Conservation (phyloP, 805 yeast genomes). For the Suhomyces emberorum region DNA sequence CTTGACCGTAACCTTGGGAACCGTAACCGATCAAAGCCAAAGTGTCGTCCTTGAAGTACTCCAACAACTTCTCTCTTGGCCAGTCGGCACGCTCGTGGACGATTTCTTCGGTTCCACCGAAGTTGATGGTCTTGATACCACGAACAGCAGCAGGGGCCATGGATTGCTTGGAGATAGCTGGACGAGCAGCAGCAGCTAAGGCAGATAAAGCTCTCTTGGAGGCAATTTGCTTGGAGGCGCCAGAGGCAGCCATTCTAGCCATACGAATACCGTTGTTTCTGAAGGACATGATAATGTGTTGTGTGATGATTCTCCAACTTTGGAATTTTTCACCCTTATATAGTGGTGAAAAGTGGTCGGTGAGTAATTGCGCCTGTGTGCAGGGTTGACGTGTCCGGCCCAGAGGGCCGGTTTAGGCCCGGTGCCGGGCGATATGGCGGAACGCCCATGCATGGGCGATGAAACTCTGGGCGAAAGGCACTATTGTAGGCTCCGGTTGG, state of each 20-base stretch:
- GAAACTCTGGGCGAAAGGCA: no score
- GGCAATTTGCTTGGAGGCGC: conserved; percentile 42
- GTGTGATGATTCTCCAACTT: neutral
- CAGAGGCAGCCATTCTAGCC: conserved; percentile 46
- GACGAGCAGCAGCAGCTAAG: conserved; percentile 45
- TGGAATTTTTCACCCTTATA: conserved; percentile 2
- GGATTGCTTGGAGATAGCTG: conserved; percentile 38
- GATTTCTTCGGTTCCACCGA: conserved; percentile 90
- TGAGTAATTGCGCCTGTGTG: conserved; percentile 3
- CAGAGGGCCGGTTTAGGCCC: no score
- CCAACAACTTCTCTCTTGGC: conserved; percentile 95
- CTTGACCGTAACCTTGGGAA: conserved; percentile 99
- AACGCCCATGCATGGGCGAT: no score
- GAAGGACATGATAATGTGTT: conserved; percentile 32
- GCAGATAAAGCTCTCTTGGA: conserved; percentile 67
- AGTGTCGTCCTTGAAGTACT: conserved; percentile 97
- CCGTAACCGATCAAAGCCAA: conserved; percentile 98
- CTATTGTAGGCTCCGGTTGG: no score
- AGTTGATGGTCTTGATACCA: conserved; percentile 95
- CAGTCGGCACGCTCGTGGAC: conserved; percentile 99
- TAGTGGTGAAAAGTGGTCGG: conserved; percentile 5
- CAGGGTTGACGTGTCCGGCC: neutral
- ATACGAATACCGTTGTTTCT: conserved; percentile 43
- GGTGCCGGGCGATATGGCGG: no score
- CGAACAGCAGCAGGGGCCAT: conserved; percentile 59